Evolutionary conservation across 345 rosid genomes (phyloP).

Genomic region (Trapa incisa): DNA sequence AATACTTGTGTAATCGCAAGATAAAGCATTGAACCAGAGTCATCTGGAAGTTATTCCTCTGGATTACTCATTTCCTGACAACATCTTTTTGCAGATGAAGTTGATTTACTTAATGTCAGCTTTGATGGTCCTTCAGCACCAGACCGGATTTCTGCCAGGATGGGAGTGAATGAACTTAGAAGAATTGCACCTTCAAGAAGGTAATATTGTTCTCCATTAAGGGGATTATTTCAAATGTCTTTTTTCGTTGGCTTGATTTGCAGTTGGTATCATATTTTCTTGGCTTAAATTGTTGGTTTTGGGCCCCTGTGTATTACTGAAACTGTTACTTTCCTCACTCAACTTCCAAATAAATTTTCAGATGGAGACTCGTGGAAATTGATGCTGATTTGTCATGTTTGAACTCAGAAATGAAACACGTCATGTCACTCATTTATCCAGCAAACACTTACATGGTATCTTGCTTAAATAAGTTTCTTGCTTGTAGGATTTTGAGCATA

Average conservation of each 20-base stretch:
- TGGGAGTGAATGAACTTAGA: conserved; percentile 61
- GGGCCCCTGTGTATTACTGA: neutral
- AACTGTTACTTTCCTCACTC: neutral
- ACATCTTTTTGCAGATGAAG: conserved; percentile 39
- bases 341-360: conserved; percentile 15
- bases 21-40: neutral
- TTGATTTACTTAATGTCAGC: conserved; percentile 86
- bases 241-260: neutral
- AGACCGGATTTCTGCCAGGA: conserved; percentile 74
- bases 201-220: conserved; percentile 16
- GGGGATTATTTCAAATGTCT: neutral
- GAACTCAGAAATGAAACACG: conserved; percentile 54
- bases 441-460: conserved; percentile 84
- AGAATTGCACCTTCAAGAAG: conserved; percentile 65
- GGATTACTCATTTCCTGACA: conserved; percentile 3
- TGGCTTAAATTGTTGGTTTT: neutral
- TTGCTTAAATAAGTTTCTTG: neutral
- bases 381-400: conserved; percentile 71
- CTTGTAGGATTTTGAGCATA: neutral
- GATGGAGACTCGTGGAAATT: conserved; percentile 90
- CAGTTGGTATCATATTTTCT: neutral
- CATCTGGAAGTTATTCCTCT: neutral
- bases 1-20: neutral
- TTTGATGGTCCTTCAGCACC: conserved; percentile 87
- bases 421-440: conserved; percentile 75